Base-by-base conservation (phyloP, 2,329 filamentous ascomycete genomes). In the Cryphonectria carpinicola region DNA sequence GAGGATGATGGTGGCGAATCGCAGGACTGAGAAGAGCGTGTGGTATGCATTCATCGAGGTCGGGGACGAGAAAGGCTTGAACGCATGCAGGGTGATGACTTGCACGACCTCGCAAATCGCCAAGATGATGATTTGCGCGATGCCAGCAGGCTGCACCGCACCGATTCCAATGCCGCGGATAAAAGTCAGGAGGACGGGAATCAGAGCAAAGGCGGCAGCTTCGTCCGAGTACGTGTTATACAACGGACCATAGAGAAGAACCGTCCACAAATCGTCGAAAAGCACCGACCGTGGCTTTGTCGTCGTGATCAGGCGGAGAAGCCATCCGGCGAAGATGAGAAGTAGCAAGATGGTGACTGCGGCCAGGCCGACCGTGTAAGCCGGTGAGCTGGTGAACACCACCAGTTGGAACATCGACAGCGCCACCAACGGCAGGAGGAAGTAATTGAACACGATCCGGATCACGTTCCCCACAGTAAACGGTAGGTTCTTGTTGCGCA, bases 41-140 rank as follows among this genome's bases (percentile, higher is more conserved):
- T 98, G 95, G 75, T 98, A 98, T 13, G 93, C 89, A 78, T 98
- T 98, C 96, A 99, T 99, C 39, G 95, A 98, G 0, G 96, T 98
- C 32, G 95, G 90, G 1, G 91, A 90, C 72, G 95, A 91, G 77
- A 97, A 99, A 0, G 96, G 96, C 22, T 93, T 90, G 83, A 98
- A 97, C 10, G 94, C 93, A 76, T 96, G 91, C 5, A 98, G 83
- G 0, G 95, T 95, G 61, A 98, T 85, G 49, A 98, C 90, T 71
- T 95, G 89, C 46, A 98, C 92, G 73, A 98, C 92, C 82, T 99
- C 96, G 80, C 95, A 98, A 68, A 98, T 95, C 37, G 95, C 95
- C 54, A 99, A 87, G 60, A 98, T 85, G 35, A 98, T 93, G 70
- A 99, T 88, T 81, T 99, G 96, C 3, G 94, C 95, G 70, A 98